These are phyloP conservation scores for Arctium minus DNA, from an alignment of 129 eudicot genomes.

Conservation along the genomic window DNA sequence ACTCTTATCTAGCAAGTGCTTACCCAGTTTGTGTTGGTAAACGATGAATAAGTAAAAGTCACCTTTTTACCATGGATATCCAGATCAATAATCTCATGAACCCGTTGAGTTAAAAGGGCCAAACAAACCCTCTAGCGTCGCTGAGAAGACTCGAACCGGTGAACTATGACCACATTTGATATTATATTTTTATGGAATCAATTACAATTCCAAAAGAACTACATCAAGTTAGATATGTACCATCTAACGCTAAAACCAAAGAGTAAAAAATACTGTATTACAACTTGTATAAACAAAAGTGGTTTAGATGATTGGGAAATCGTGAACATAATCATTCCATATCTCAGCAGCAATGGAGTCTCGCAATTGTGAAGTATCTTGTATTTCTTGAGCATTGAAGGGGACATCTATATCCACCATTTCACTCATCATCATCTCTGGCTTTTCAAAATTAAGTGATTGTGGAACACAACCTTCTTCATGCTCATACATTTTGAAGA, in stretches of 20 bases:
- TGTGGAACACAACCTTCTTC: constrained; percentile 20
- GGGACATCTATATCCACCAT: constrained; percentile 32
- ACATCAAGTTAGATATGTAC: background rate
- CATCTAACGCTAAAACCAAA: background rate
- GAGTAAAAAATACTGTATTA: background rate
- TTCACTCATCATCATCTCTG: constrained; percentile 19
- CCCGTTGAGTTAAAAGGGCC: background rate
- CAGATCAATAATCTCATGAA: background rate
- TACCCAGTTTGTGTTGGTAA: background rate
- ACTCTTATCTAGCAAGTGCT: too few species aligned
- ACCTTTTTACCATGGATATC: background rate
- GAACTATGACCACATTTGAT: background rate
- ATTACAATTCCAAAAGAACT: background rate
- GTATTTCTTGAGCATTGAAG: constrained; percentile 33
- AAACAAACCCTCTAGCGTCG: background rate
- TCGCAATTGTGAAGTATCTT: constrained; percentile 32
- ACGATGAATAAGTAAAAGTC: background rate
- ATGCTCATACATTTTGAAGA: constrained; percentile 45
- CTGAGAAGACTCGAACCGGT: background rate
- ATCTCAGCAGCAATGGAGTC: constrained; percentile 52
- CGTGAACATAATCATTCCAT: constrained; percentile 54
- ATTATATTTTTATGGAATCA: background rate
- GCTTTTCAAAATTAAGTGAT: constrained; percentile 35
- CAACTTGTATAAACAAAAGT: background rate
- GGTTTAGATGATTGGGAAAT: constrained; percentile 30